phyloP scores from a whole-genome alignment of 2,329 filamentous ascomycete genomes.

The Penicillium oxalicum region DNA sequence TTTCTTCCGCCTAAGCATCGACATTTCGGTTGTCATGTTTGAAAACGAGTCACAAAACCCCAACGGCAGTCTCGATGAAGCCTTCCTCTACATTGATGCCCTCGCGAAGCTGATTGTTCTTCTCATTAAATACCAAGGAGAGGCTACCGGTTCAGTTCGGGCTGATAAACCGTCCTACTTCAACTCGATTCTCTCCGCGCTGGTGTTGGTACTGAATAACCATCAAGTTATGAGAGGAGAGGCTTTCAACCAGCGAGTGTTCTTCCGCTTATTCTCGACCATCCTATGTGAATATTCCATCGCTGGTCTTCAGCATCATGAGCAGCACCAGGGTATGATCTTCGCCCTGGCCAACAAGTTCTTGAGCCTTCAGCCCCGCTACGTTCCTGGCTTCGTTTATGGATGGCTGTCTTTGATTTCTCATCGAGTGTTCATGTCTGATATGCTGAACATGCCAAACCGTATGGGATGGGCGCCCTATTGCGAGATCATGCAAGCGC shows the following conservation, averaged over 20 bases:
- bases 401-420: conserved; percentile 77
- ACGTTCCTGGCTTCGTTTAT: conserved; percentile 77
- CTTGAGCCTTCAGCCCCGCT: conserved; percentile 65
- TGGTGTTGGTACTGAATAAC: conserved; percentile 74
- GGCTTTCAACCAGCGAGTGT: conserved; percentile 78
- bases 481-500: conserved; percentile 64
- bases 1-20: conserved; percentile 76
- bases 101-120: conserved; percentile 73
- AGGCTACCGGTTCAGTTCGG: conserved; percentile 53
- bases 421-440: conserved; percentile 78
- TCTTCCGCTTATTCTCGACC: conserved; percentile 82
- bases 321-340: conserved; percentile 63
- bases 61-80: conserved; percentile 55
- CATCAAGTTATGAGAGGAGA: conserved; percentile 78
- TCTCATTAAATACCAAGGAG: conserved; percentile 66
- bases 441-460: conserved; percentile 62
- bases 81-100: conserved; percentile 66
- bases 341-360: conserved; percentile 67
- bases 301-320: conserved; percentile 52
- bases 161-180: conserved; percentile 65
- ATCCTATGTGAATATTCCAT: conserved; percentile 69
- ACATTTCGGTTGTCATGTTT: conserved; percentile 70
- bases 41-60: conserved; percentile 62
- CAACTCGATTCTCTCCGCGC: conserved; percentile 69
- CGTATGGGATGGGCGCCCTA: conserved; percentile 70